Conservation (phyloP, 108 stramenopile genomes). For the Skeletonema marinoi region DNA sequence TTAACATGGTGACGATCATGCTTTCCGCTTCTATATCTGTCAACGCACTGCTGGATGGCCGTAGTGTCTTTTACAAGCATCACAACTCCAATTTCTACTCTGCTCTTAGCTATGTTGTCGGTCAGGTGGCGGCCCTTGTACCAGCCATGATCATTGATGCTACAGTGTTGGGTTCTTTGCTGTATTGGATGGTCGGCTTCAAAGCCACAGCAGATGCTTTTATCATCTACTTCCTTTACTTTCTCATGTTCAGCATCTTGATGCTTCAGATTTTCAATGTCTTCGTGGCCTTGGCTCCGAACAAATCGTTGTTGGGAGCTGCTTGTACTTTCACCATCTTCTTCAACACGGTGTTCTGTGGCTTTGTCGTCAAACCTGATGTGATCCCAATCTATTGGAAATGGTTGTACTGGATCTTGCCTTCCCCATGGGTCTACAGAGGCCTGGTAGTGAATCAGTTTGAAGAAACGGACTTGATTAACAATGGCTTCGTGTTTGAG, state of each 20-base stretch:
- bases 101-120: conserved; percentile 35
- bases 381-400: conserved; percentile 40
- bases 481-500: conserved; percentile 46
- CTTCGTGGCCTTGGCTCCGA: conserved; percentile 28
- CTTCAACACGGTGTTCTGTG: conserved; percentile 42
- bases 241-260: conserved; percentile 35
- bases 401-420: conserved; percentile 43
- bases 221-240: conserved; percentile 24
- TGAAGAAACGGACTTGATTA: conserved; percentile 45
- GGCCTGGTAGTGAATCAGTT: conserved; percentile 40
- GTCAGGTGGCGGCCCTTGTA: conserved; percentile 26
- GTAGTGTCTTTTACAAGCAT: conserved; percentile 76
- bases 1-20: conserved; percentile 47
- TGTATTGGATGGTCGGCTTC: conserved; percentile 50
- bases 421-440: conserved; percentile 42
- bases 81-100: conserved; percentile 59
- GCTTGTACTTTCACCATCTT: conserved; percentile 29
- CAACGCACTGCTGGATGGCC: conserved; percentile 48
- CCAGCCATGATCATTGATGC: conserved; percentile 38
- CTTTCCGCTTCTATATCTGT: conserved; percentile 46
- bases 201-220: conserved; percentile 14
- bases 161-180: conserved; percentile 23
- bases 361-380: conserved; percentile 36
- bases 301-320: conserved; percentile 26
- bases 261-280: conserved; percentile 28